phyloP scores from a whole-genome alignment of 257 asterid species.

The Ehretia macrophylla region DNA sequence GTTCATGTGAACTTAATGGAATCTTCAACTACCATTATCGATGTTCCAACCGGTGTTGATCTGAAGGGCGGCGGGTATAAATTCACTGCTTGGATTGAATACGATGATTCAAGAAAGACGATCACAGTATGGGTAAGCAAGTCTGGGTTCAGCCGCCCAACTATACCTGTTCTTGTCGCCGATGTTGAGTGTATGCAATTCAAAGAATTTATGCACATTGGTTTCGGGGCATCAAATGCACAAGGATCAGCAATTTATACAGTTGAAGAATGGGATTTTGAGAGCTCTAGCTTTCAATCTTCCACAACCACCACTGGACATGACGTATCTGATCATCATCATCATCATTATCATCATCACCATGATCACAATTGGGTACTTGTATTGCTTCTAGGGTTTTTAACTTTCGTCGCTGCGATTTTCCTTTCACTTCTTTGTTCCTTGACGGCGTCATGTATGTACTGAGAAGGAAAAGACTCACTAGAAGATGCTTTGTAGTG shows the following conservation, averaged over 20 bases:
- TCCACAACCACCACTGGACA: neutral
- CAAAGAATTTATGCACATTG: constrained; percentile 66
- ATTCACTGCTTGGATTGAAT: constrained; percentile 59
- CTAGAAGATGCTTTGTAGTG: too few species aligned
- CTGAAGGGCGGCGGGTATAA: constrained; percentile 42
- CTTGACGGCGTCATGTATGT: too few species aligned
- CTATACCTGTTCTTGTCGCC: constrained; percentile 42
- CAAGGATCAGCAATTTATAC: constrained; percentile 52
- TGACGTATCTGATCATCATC: too few species aligned
- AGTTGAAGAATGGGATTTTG: constrained; percentile 48
- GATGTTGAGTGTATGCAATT: constrained; percentile 44
- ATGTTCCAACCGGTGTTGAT: constrained; percentile 34
- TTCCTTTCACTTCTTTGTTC: too few species aligned
- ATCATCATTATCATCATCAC: too few species aligned
- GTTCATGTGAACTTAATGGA: constrained; percentile 34
- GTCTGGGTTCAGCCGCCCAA: constrained; percentile 30
- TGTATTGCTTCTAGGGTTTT: too few species aligned
- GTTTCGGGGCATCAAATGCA: constrained; percentile 65
- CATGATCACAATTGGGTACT: too few species aligned
- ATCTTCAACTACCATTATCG: constrained; percentile 41
- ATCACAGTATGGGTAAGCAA: constrained; percentile 56
- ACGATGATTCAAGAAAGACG: constrained; percentile 38
- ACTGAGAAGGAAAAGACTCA: too few species aligned
- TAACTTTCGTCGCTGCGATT: too few species aligned
- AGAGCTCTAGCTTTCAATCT: constrained; percentile 33